phyloP scores from a whole-genome alignment of 805 yeast genomes.

The Barnettozyma sucrosica region DNA sequence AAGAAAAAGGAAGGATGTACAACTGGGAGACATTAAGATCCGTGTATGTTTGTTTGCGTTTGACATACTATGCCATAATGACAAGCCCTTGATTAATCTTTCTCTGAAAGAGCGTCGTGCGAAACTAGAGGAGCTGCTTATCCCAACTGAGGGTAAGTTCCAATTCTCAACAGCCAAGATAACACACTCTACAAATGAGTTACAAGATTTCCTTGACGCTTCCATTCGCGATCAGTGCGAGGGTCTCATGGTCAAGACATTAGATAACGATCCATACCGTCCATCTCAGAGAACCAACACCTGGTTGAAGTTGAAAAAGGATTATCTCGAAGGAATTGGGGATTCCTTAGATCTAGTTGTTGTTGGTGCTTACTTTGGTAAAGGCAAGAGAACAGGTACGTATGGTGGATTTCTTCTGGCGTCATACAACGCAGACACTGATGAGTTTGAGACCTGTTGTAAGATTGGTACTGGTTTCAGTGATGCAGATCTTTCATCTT shows the following conservation, averaged over 20 bases:
- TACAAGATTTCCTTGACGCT: constrained; percentile 80
- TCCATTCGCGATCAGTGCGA: constrained; percentile 88
- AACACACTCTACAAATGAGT: constrained; percentile 62
- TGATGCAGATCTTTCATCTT: constrained; percentile 65
- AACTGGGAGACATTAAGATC: constrained; percentile 80
- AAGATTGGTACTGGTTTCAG: constrained; percentile 97
- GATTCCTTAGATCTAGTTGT: constrained; percentile 93
- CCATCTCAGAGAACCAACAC: constrained; percentile 93
- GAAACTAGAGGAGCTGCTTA: constrained; percentile 49
- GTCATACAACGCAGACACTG: constrained; percentile 83
- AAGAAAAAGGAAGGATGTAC: constrained; percentile 89
- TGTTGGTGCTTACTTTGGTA: constrained; percentile 88
- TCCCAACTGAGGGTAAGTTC: constrained; percentile 67
- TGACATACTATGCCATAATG: constrained; percentile 74
- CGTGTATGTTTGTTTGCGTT: constrained; percentile 90
- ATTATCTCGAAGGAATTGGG: constrained; percentile 91
- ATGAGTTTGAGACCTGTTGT: constrained; percentile 91
- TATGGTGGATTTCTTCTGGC: constrained; percentile 94
- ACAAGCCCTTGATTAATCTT: constrained; percentile 58
- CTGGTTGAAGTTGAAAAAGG: constrained; percentile 94
- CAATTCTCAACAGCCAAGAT: constrained; percentile 72
- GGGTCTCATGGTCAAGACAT: constrained; percentile 91
- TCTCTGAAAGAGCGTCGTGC: constrained; percentile 68
- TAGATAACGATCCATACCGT: constrained; percentile 82
- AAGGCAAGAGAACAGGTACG: constrained; percentile 90